Base-by-base conservation (phyloP, 2,329 filamentous ascomycete genomes). In the Sporothrix variecibatus region DNA sequence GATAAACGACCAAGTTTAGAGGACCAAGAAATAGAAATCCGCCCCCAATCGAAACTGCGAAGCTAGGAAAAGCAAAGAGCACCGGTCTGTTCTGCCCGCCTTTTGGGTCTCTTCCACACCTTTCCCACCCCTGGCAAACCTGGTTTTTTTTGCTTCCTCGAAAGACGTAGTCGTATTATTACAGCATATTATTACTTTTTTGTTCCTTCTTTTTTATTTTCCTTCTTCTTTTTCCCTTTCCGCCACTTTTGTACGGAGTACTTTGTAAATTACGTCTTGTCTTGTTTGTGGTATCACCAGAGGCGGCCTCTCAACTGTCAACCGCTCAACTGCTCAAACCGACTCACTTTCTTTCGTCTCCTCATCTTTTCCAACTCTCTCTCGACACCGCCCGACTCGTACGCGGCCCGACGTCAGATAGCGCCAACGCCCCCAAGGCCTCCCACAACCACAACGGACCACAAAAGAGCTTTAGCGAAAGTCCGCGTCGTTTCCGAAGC, bases 371-470 rank as follows among this genome's bases (percentile, higher is more conserved):
- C 31, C 11, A 31, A 31, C 31, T 17, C 23, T 34, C 60, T 4
- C 34, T 43, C 38, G 11, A 64, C 60, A 43, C 38, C 26, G 65
- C 26, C 40, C 26, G 28, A 46, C 38, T 34, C 26, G 26, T 68
- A 51, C 65, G 65, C 65, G 65, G 65, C 65, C 65, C 65, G 65
- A 68, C 65, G 65, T 51, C 65, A 68, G 65, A 68, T 68, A 68
- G 65, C 65, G 65, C 65, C 34, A 4, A 34, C 62, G 58, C 62
- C 17, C 34, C 62, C n/a, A 67, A 40, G 62, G 38, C 62, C 62
- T 67, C 62, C 62, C 60, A 62, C 40, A 43, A 9, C 5, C 20
- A 40, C 34, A 64, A 65, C n/a, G 62, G 12, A 20, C 43, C 62
- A 65, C 62, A 65, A n/a, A n/a, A n/a, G 43, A 23, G n/a, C n/a